Percentiles rank a stretch among this genome's conserved stretches.
Evolutionary conservation across 164 flowering plant species (phyloP).

Genomic region (Dillenia turbinata): DNA sequence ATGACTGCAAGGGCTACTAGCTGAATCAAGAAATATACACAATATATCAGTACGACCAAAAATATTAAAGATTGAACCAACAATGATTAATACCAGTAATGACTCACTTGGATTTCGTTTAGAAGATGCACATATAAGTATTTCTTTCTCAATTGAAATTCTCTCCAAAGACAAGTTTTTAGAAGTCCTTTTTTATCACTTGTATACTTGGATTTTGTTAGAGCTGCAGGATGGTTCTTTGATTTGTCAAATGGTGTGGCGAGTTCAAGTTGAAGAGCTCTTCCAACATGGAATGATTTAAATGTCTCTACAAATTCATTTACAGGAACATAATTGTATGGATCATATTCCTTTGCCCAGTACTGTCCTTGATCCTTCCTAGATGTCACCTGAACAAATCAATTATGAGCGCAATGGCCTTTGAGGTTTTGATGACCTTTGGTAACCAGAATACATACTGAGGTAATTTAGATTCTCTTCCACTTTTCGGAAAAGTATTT

Average conservation of each 20-base stretch:
- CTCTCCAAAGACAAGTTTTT: constrained; percentile 48
- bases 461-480: too few relatives aligned
- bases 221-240: constrained; percentile 34
- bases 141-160: constrained; percentile 55
- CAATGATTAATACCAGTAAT: not conserved
- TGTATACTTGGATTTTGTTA: constrained; percentile 47
- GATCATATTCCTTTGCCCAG: constrained; percentile 23
- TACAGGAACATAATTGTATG: constrained; percentile 20
- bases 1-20: constrained; percentile 25
- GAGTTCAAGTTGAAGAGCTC: constrained; percentile 16
- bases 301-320: constrained; percentile 31
- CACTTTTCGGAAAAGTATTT: not conserved
- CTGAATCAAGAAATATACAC: constrained; percentile 17
- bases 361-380: constrained; percentile 32
- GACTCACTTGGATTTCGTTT: not conserved
- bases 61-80: not conserved
- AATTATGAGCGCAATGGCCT: not conserved
- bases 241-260: constrained; percentile 23
- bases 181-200: constrained; percentile 42
- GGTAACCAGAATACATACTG: too few relatives aligned
- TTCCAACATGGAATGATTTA: constrained; percentile 28
- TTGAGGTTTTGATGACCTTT: not conserved
- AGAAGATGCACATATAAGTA: constrained; percentile 22
- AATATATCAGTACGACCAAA: not conserved
- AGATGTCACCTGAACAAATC: constrained; percentile 25